Evolutionary conservation across 2,329 filamentous ascomycete genomes (phyloP).

Genomic region (Colletotrichum scovillei): DNA sequence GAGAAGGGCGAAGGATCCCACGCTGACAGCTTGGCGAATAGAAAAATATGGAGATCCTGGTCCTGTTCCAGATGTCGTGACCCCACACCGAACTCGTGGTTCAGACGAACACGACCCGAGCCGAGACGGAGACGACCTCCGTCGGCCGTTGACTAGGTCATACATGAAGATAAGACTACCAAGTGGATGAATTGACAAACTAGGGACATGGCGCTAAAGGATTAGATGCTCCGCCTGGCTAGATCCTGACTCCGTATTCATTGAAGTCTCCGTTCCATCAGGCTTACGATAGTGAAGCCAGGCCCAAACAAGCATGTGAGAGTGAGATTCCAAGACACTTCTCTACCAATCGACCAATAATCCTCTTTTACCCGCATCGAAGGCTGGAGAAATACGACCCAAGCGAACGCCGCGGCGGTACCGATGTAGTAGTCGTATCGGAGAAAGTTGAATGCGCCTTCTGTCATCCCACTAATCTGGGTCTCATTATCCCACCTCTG

Average conservation of each 20-base stretch:
- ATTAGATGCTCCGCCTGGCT: not conserved
- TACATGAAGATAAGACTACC: not conserved
- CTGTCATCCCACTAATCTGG: not conserved
- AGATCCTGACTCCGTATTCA: not conserved
- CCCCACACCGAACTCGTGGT: not conserved
- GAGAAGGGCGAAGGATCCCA: not conserved
- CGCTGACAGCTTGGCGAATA: not conserved
- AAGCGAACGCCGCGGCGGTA: not conserved
- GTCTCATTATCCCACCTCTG: not conserved
- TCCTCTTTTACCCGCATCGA: not conserved
- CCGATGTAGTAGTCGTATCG: not conserved
- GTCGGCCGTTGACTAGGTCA: not conserved
- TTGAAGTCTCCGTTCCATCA: not conserved
- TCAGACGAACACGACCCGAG: not conserved
- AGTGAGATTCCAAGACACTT: not conserved
- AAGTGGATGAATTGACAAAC: not conserved
- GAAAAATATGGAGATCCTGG: not conserved
- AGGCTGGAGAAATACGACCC: not conserved
- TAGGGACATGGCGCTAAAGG: not conserved
- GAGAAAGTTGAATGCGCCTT: constrained; percentile 4
- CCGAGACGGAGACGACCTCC: not conserved
- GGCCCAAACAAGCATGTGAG: not conserved
- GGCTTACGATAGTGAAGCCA: not conserved
- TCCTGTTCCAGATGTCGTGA: not conserved
- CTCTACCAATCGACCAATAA: not conserved